Base-by-base conservation (phyloP, 768 basidiomycete species). In the Basidioascus undulatus region DNA sequence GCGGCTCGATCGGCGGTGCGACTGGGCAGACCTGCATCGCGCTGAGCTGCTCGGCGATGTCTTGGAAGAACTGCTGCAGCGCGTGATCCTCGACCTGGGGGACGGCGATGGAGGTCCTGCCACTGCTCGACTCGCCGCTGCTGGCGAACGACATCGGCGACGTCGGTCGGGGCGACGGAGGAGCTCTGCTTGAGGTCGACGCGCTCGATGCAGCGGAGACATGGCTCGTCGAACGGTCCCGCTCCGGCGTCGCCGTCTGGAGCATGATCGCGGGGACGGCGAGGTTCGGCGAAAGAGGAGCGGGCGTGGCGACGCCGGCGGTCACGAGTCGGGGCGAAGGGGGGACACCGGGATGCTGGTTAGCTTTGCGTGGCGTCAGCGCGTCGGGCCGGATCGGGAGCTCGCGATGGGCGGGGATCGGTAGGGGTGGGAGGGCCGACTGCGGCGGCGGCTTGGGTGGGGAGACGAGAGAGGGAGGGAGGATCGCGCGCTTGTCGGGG, bases 31-130 rank as follows among this genome's bases (percentile, higher is more conserved):
- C n/a, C n/a, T n/a, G 28, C 28, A 64, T 56, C 24, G 61, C 48
- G 48, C 67, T 67, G 39, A 66, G 60, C 42, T 63, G 63, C 20
- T 62, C 62, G 13, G 68, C 61, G 31, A 66, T 61, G 18, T 87
- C 79, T 41, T 76, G 66, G 58, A 86, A 80, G 61, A 87, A 87
- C 35, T 70, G 60, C 48, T 83, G 79, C 51, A 89, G 71, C 34
- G 69, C 72, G 39, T 70, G 70, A 51, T 84, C 75, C 49, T 75
- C 66, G 23, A 76, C 61, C 42, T 75, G 68, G 0, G 81, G 77
- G n/a, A 72, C 64, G 21, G 68, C 65, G 25, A 79, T 61, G 2
- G 65, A 64, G 59, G 62, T 41, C 37, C 44, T 19, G 38, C 43
- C 4, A 12, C 39, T 27, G 37, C 5, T 30, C 24, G 23, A 21